A percentile compares a stretch with the other conserved stretches of the same genome.
Conservation (phyloP, 2,329 filamentous ascomycete genomes). For the Aspergillus calidoustus region DNA sequence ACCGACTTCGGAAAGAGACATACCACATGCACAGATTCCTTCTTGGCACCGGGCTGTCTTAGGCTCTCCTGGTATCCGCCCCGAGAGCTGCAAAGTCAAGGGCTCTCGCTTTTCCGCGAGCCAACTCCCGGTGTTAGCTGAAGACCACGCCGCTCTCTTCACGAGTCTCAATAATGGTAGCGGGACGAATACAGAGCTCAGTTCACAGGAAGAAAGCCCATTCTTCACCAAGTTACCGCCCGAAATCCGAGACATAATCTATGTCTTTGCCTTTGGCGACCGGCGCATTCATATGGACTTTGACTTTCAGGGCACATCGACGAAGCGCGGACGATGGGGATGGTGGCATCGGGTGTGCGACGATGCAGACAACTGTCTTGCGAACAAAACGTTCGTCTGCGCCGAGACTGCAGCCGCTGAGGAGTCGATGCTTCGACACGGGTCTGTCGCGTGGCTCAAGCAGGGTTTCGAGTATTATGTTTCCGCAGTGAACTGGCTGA, state of each 20-base stretch:
- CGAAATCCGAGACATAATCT: slow-evolving; percentile 15
- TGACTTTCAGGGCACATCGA: slow-evolving; percentile 1
- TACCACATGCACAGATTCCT: neutral
- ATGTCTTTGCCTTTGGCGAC: slow-evolving; percentile 7
- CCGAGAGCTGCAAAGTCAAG: neutral
- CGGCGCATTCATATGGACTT: slow-evolving; percentile 18
- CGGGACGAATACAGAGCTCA: neutral
- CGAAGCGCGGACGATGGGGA: neutral
- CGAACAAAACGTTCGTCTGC: slow-evolving; percentile 14
- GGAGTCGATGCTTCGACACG: slow-evolving; percentile 13
- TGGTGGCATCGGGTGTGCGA: slow-evolving; percentile 22
- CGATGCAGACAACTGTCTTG: slow-evolving; percentile 10
- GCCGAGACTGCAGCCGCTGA: slow-evolving; percentile 18
- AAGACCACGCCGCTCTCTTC: neutral
- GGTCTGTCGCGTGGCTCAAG: slow-evolving; percentile 13
- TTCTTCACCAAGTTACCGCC: slow-evolving; percentile 13
- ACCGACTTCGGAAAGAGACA: neutral
- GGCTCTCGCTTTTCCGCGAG: neutral
- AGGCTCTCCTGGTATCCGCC: neutral
- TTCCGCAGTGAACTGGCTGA: slow-evolving; percentile 14
- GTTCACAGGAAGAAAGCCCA: slow-evolving; percentile 7
- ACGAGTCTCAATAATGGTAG: neutral
- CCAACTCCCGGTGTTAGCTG: neutral
- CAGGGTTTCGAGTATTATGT: slow-evolving; percentile 17
- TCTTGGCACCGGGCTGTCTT: neutral